These are phyloP conservation scores for Nidula niveotomentosa DNA, from an alignment of 1,284 basidiomycete genomes.

Conservation along the genomic window DNA sequence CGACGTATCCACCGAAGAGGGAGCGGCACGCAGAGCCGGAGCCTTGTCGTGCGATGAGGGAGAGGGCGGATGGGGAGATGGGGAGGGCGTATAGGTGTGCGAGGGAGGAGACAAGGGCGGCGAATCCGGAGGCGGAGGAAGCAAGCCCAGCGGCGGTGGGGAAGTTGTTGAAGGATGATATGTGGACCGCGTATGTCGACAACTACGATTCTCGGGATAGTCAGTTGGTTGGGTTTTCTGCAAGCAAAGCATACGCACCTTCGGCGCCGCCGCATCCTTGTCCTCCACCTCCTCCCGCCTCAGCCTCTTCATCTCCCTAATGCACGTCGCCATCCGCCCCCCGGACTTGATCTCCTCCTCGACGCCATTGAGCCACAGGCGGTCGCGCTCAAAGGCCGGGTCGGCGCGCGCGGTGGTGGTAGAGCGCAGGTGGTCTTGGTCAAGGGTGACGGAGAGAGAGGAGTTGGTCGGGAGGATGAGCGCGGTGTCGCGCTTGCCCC, in stretches of 20 bases:
- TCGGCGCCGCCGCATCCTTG: conserved; percentile 58
- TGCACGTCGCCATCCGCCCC: conserved; percentile 84
- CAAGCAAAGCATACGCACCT: conserved; percentile 42
- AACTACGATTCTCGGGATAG: conserved; percentile 42
- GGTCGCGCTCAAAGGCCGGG: conserved; percentile 72
- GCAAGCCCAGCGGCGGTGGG: conserved; percentile 98
- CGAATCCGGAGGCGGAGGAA: conserved; percentile 96
- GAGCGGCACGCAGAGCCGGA: conserved; percentile 98
- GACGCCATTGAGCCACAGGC: conserved; percentile 93
- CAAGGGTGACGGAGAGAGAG: conserved; percentile 95
- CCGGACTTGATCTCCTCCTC: conserved; percentile 87
- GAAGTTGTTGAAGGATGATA: conserved; percentile 98
- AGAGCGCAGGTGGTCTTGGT: conserved; percentile 93
- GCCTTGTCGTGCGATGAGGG: conserved; percentile 94
- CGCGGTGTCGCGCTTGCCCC: conserved; percentile 97
- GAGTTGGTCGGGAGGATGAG: conserved; percentile 98
- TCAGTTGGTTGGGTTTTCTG: background rate
- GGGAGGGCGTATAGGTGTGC: conserved; percentile 86
- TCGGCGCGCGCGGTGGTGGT: conserved; percentile 93
- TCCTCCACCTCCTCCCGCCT: conserved; percentile 75
- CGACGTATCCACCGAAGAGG: conserved; percentile 96
- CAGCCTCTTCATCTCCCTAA: conserved; percentile 84
- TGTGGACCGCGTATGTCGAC: conserved; percentile 76
- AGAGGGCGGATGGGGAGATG: conserved; percentile 69
- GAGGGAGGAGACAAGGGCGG: conserved; percentile 91